Base-by-base conservation (phyloP, 768 basidiomycete genomes). In the Lactifluus piperatus region DNA sequence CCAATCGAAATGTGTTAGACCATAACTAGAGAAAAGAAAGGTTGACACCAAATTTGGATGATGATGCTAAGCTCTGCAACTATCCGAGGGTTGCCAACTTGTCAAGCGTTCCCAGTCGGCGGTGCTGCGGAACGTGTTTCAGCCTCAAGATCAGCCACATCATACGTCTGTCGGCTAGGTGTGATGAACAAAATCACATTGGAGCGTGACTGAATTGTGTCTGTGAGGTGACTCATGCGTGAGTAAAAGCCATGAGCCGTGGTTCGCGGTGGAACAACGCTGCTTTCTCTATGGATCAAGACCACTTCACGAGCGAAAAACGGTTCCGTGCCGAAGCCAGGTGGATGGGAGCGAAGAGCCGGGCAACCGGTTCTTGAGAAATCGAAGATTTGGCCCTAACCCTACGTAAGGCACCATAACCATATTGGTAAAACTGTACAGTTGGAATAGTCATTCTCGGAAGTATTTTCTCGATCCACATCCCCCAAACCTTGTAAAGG, bases 241-340 rank as follows among this genome's bases (percentile, higher is more conserved):
- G n/a, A 8, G 41, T 20, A 2, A 30, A 30, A 20, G 9, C 26
- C 13, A 8, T 27, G 27, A 41, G 56, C 34, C 51, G 57, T 41
- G 57, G 57, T 41, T 46, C 24, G 56, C 50, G 57, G 43, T 7
- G 32, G 20, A 46, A 16, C 46, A 18, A 18, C 18, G 37, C 16
- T 14, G 11, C 16, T 39, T 39, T 39, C 37, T 18, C 16, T 39
- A 39, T 18, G 37, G 5, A 11, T 39, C 1, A 36, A 36, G 34
- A 1, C 34, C 9, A 34, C 10, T 37, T 37, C 37, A 36, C 14
- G 2, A 30, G 5, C 13, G 45, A 54, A 44, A 29, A 29, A 11
- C 11, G 52, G 29, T 50, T 60, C 58, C 58, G 58, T 50, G 58
- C 58, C 54, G 58, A 60, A 60, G 58, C 54, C 54, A 54, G 54